Base-by-base conservation (phyloP, 1,284 basidiomycete genomes). In the Pyrrhoderma noxium region DNA sequence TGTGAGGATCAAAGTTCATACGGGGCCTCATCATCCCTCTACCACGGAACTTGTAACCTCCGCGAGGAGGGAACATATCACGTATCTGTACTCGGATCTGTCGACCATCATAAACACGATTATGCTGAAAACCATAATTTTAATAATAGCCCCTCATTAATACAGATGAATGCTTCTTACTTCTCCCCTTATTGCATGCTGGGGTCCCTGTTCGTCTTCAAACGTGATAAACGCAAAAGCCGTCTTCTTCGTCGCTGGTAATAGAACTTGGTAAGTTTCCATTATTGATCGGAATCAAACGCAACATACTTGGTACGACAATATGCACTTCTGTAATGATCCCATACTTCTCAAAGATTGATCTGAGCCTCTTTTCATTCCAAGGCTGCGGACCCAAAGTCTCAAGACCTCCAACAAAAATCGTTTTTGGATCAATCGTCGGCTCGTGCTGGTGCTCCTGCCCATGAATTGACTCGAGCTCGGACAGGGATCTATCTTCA, bases 171-270 rank as follows among this genome's bases (percentile, higher is more conserved):
- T 5, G 27, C 27, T 31, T 31, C 64, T 43, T 50, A 85, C 85
- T 72, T 87, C 79, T 62, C 75, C 75, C 31, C 65, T 63, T 14
- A 88, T 73, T 2, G 85, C 85, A 47, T 71, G 76, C 19, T 71
- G 70, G 25, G 84, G 75, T 21, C 78, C 70, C 5, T 82, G 77
- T 3, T 71, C 70, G 52, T 79, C 76, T 51, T 76, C 68, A 60
- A 80, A 89, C 60, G 75, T 83, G 47, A 89, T 75, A 59, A 89
- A 88, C 2, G 86, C 86, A 60, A 87, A 89, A 1, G 79, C 82
- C 16, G 79, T 73, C 56, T 73, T 73, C 53, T 78, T 78, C 57
- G 75, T 77, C 21, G 66, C 83, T 85, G 56, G 5, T 25, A 27
- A 34, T 44, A n/a, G 46, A 35, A 21, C 37, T 38, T 16, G 45